These are phyloP conservation scores for Chara braunii DNA, from an alignment of 139 green algal species.

Conservation along the genomic window DNA sequence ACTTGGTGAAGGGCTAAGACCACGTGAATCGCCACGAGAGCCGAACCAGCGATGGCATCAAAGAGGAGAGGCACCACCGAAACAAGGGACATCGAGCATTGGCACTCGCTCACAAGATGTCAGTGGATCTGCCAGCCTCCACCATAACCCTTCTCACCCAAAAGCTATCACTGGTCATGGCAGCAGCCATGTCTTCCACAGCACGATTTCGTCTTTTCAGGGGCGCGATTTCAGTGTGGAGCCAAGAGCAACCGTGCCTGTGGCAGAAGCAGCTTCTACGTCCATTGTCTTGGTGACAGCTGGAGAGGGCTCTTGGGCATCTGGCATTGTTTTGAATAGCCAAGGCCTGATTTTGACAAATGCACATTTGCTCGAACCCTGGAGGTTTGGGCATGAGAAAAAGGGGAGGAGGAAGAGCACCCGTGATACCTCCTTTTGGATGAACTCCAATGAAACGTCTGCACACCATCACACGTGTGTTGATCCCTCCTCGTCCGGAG, in stretches of 20 bases:
- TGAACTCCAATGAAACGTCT: too few relatives aligned
- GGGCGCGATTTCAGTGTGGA: not conserved
- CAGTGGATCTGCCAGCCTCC: too few relatives aligned
- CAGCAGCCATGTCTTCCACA: not conserved
- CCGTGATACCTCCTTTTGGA: too few relatives aligned
- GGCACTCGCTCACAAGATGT: too few relatives aligned
- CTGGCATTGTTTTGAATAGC: constrained; percentile 53
- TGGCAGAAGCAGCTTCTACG: not conserved
- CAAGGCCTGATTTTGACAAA: constrained; percentile 67
- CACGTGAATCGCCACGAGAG: too few relatives aligned
- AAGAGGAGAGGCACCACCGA: too few relatives aligned
- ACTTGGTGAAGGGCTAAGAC: too few relatives aligned
- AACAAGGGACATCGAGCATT: too few relatives aligned
- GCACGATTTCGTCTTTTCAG: not conserved
- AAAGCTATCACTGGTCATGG: not conserved
- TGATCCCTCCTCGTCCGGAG: too few relatives aligned
- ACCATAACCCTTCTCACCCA: not conserved
- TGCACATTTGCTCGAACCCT: constrained; percentile 58
- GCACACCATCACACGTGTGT: not conserved
- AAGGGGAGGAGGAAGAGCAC: not conserved
- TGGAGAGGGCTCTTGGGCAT: constrained; percentile 50
- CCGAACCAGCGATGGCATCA: too few relatives aligned
- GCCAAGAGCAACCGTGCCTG: not conserved
- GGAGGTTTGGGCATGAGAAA: constrained; percentile 11
- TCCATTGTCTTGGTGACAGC: constrained; percentile 19